Conservation (phyloP, 1,139 yeast species). For the Geotrichum candidum region DNA sequence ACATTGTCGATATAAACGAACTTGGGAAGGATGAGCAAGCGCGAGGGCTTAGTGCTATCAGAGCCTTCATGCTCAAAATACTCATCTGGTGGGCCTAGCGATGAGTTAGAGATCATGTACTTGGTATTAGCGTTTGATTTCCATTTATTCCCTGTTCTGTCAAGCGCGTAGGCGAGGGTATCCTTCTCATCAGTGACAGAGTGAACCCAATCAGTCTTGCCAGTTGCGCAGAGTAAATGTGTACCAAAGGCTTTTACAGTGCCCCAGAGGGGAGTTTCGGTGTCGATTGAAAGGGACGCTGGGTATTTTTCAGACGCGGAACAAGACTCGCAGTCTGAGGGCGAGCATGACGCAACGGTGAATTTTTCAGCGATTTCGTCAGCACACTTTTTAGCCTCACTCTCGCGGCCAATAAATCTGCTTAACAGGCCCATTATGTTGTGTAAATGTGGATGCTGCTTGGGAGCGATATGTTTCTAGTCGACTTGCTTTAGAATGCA, state of each 20-base stretch:
- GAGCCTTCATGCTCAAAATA: constrained; percentile 24
- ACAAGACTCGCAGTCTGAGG: constrained; percentile 27
- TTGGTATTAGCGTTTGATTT: constrained; percentile 23
- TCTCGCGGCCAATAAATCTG: constrained; percentile 1
- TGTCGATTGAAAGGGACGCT: constrained; percentile 46
- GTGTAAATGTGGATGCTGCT: neutral
- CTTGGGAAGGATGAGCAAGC: constrained; percentile 62
- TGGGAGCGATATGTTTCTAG: neutral
- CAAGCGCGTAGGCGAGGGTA: constrained; percentile 48
- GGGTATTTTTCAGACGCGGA: constrained; percentile 43
- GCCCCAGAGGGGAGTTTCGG: constrained; percentile 55
- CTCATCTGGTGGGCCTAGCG: constrained; percentile 30
- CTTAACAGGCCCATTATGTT: constrained; percentile 9
- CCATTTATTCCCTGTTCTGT: constrained; percentile 11
- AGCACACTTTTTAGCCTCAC: constrained; percentile 37
- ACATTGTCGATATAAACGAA: constrained; percentile 65
- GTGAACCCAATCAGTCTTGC: constrained; percentile 77
- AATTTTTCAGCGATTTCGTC: constrained; percentile 19
- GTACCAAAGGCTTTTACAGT: constrained; percentile 62
- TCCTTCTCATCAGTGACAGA: constrained; percentile 55
- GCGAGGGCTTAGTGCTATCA: constrained; percentile 18
- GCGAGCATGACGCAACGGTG: constrained; percentile 26
- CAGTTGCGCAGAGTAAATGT: constrained; percentile 77
- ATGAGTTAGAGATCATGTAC: constrained; percentile 34
- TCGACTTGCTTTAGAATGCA: neutral